These are phyloP conservation scores for Phaeosphaeria sp. DNA, from an alignment of 2,329 filamentous ascomycete genomes.

Conservation along the genomic window DNA sequence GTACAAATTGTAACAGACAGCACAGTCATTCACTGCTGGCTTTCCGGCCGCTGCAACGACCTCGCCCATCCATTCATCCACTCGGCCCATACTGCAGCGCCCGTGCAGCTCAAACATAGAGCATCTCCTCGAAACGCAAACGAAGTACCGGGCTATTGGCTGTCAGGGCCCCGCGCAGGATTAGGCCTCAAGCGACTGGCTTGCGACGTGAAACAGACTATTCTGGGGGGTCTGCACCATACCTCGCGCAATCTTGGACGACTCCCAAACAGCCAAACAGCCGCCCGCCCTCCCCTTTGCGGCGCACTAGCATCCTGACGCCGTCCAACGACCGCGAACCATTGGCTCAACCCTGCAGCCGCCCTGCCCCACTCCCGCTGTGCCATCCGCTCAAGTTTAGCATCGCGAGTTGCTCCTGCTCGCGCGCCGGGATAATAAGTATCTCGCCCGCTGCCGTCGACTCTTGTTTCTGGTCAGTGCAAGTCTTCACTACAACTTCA, in stretches of 20 bases:
- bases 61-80: conserved; percentile 10
- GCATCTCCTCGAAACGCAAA: conserved; percentile 40
- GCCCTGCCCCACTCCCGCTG: conserved; percentile 33
- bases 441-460: conserved; percentile 36
- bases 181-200: conserved; percentile 39
- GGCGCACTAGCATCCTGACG: conserved; percentile 38
- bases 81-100: background rate
- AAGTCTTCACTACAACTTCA: conserved; percentile 17
- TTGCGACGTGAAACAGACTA: conserved; percentile 46
- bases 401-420: conserved; percentile 21
- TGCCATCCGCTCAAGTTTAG: conserved; percentile 25
- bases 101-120: conserved; percentile 40
- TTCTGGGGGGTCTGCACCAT: conserved; percentile 34
- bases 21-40: conserved; percentile 11
- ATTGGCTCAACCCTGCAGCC: conserved; percentile 40
- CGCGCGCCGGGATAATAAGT: conserved; percentile 35
- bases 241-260: conserved; percentile 34
- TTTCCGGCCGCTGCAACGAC: conserved; percentile 9
- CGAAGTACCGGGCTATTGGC: conserved; percentile 37
- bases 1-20: conserved; percentile 28
- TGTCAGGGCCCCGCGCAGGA: conserved; percentile 35
- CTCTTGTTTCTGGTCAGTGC: conserved; percentile 38
- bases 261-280: conserved; percentile 40
- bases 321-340: conserved; percentile 18
- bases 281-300: conserved; percentile 36